Conservation (phyloP, 139 green algal species). For the Zygnema circumcarinatum region DNA sequence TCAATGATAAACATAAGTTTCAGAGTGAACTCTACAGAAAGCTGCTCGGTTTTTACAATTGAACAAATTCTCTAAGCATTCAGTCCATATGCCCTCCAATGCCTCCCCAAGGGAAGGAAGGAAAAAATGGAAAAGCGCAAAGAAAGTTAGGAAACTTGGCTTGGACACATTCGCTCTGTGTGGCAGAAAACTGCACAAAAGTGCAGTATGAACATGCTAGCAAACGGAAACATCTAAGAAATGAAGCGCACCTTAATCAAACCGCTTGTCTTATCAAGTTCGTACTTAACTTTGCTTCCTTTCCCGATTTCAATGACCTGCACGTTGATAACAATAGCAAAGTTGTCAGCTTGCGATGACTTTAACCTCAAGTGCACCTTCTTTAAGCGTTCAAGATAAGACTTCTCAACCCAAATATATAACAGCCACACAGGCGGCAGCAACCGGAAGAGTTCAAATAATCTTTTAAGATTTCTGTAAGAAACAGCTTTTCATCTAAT, state of each 20-base stretch:
- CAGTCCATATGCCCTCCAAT: no score
- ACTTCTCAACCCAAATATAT: no score
- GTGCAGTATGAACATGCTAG: no score
- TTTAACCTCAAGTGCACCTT: no score
- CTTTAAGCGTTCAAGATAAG: no score
- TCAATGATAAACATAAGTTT: not conserved
- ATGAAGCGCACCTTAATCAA: constrained; percentile 50
- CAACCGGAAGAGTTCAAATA: not conserved
- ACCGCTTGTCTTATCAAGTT: constrained; percentile 52
- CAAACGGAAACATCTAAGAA: no score
- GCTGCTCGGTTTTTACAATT: not conserved
- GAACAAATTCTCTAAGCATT: not conserved
- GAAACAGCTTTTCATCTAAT: constrained; percentile 1
- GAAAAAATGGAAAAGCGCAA: no score
- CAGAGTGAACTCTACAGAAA: not conserved
- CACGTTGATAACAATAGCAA: not conserved
- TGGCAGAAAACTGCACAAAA: no score
- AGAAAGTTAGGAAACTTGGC: no score
- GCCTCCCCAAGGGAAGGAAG: no score
- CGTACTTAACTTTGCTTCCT: constrained; percentile 54
- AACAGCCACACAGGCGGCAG: no score
- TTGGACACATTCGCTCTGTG: no score
- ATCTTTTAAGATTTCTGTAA: not conserved
- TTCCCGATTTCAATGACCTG: constrained; percentile 56
- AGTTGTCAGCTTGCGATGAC: not conserved